Evolutionary conservation across 352 stramenopile species (phyloP).

Genomic region (Phytophthora pluvialis): DNA sequence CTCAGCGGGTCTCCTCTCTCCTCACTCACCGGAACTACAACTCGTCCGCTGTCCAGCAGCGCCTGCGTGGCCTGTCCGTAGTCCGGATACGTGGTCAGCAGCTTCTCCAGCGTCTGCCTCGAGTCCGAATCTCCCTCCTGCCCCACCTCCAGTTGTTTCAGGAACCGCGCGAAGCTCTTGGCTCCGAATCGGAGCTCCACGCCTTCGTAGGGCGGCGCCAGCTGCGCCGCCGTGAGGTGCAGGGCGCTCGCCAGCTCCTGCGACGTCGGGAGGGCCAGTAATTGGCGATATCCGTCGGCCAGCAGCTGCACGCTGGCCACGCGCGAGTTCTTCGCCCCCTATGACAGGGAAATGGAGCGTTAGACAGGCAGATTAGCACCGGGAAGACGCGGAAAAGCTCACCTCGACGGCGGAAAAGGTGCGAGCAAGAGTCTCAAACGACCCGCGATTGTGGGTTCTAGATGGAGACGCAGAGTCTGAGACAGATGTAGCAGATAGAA

Average conservation of each 20-base stretch:
- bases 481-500: slow-evolving; percentile 5
- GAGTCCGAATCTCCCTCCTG: slow-evolving; percentile 8
- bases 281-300: slow-evolving; percentile 45
- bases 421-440: slow-evolving; percentile 51
- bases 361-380: not conserved
- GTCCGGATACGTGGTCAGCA: slow-evolving; percentile 53
- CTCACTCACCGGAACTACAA: slow-evolving; percentile 22
- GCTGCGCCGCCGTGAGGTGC: slow-evolving; percentile 72
- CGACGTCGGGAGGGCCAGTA: slow-evolving; percentile 43
- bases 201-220: slow-evolving; percentile 73
- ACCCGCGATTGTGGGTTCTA: slow-evolving; percentile 11
- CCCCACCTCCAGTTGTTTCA: slow-evolving; percentile 47
- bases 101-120: slow-evolving; percentile 33
- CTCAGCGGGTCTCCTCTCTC: slow-evolving; percentile 33
- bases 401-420: slow-evolving; percentile 68
- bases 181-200: slow-evolving; percentile 76
- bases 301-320: slow-evolving; percentile 57
- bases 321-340: slow-evolving; percentile 65
- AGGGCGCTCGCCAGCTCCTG: slow-evolving; percentile 58
- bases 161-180: slow-evolving; percentile 66
- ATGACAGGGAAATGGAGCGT: not conserved
- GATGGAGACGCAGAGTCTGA: not conserved
- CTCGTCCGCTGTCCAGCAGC: slow-evolving; percentile 45
- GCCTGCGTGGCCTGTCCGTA: slow-evolving; percentile 59
- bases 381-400: slow-evolving; percentile 1